phyloP scores from a whole-genome alignment of 805 yeast genomes.

The Yamadazyma tumulicola region DNA sequence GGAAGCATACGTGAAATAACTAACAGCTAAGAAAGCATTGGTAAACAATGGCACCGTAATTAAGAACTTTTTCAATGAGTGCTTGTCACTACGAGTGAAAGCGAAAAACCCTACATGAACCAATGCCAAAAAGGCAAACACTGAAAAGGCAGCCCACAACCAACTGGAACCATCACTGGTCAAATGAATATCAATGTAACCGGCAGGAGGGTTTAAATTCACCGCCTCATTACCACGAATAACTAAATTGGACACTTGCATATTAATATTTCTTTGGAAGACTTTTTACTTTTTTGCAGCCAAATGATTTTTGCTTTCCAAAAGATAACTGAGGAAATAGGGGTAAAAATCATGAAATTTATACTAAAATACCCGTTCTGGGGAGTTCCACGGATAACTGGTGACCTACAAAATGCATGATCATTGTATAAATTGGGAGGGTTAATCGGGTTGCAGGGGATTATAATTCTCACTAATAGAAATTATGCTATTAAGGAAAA shows the following conservation, averaged over 20 bases:
- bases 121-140: constrained; percentile 40
- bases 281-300: constrained; percentile 9
- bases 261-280: too few species aligned
- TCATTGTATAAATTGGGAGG: too few species aligned
- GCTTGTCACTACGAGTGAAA: constrained; percentile 18
- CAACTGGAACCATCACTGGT: constrained; percentile 62
- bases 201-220: constrained; percentile 35
- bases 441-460: too few species aligned
- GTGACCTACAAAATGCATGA: too few species aligned
- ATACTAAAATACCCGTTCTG: too few species aligned
- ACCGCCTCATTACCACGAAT: constrained; percentile 35
- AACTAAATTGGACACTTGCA: not conserved
- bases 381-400: too few species aligned
- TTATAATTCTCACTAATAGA: too few species aligned
- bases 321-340: constrained; percentile 2
- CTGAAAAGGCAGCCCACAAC: constrained; percentile 61
- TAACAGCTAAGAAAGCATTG: constrained; percentile 39
- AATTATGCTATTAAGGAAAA: too few species aligned
- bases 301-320: not conserved
- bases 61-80: constrained; percentile 30
- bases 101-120: constrained; percentile 22
- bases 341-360: too few species aligned
- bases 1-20: constrained; percentile 56
- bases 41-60: constrained; percentile 42
- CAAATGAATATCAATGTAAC: constrained; percentile 46